A percentile compares a stretch with the other conserved stretches of the same genome.
Conservation (phyloP, 2,329 filamentous ascomycete species). For the Cladosporium sp. region DNA sequence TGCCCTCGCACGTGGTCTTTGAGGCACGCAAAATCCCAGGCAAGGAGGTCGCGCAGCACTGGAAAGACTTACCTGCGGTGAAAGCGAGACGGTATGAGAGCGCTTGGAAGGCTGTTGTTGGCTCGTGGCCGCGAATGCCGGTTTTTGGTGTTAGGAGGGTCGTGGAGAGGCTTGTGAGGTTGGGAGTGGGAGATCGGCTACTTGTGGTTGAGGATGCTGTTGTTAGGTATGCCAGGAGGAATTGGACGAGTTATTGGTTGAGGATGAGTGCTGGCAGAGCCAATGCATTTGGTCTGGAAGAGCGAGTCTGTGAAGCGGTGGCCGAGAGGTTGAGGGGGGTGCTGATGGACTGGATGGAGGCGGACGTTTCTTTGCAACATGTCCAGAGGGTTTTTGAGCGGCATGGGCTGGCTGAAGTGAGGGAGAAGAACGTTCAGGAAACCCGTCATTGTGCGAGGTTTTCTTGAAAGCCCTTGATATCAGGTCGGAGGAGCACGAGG, state of each 20-base stretch:
- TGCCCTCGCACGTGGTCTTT: neutral
- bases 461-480: no score
- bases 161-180: neutral
- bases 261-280: neutral
- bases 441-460: no score
- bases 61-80: neutral
- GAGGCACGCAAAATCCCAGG: neutral
- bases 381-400: no score
- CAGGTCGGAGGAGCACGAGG: no score
- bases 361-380: neutral
- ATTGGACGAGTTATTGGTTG: constrained; percentile 1
- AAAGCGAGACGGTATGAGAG: neutral
- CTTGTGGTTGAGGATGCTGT: neutral
- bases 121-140: neutral
- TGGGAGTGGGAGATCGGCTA: neutral
- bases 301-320: neutral
- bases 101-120: neutral
- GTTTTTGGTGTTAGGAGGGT: neutral
- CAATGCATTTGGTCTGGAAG: neutral
- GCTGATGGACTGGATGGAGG: neutral
- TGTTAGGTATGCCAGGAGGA: neutral
- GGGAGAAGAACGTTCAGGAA: neutral
- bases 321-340: neutral
- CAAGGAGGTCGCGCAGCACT: neutral
- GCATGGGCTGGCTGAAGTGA: neutral